Conservation (phyloP, 2,329 filamentous ascomycete species). For the Fonsecaea pugnacius region DNA sequence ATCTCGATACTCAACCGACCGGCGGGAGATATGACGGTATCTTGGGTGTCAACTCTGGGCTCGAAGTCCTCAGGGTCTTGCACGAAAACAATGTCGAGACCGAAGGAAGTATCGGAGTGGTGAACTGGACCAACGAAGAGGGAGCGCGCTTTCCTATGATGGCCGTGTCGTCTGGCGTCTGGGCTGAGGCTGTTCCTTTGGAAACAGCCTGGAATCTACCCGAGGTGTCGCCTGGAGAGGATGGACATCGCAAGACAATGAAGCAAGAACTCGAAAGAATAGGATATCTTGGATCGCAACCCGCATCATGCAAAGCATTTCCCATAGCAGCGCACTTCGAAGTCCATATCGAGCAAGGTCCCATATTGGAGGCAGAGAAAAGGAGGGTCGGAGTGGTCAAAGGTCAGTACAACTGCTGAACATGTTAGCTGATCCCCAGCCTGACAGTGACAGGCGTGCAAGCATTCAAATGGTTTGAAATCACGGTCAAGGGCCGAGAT, state of each 20-base stretch:
- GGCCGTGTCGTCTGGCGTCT: constrained; percentile 76
- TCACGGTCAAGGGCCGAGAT: constrained; percentile 69
- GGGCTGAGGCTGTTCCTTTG: constrained; percentile 70
- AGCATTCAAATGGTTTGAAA: constrained; percentile 74
- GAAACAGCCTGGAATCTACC: constrained; percentile 64
- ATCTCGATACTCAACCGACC: constrained; percentile 56
- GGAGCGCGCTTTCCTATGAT: constrained; percentile 77
- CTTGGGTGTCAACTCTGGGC: constrained; percentile 71
- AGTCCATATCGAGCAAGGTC: constrained; percentile 83
- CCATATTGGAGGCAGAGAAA: constrained; percentile 69
- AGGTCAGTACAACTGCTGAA: constrained; percentile 40
- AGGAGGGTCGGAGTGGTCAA: constrained; percentile 72
- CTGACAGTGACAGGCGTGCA: constrained; percentile 59
- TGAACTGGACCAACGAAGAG: constrained; percentile 85
- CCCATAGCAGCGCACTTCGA: constrained; percentile 81
- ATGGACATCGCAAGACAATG: constrained; percentile 54
- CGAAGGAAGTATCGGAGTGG: constrained; percentile 71
- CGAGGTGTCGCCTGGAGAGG: constrained; percentile 59
- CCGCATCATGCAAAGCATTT: constrained; percentile 61
- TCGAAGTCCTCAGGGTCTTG: constrained; percentile 73
- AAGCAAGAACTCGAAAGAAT: constrained; percentile 72
- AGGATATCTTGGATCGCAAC: constrained; percentile 66
- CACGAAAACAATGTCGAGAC: constrained; percentile 71
- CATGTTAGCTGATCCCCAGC: neutral
- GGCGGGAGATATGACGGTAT: constrained; percentile 77